A percentile compares a stretch with the other conserved stretches of the same genome.
phyloP scores from a whole-genome alignment of 495 filamentous ascomycete genomes.

The Rusavskia elegans region DNA sequence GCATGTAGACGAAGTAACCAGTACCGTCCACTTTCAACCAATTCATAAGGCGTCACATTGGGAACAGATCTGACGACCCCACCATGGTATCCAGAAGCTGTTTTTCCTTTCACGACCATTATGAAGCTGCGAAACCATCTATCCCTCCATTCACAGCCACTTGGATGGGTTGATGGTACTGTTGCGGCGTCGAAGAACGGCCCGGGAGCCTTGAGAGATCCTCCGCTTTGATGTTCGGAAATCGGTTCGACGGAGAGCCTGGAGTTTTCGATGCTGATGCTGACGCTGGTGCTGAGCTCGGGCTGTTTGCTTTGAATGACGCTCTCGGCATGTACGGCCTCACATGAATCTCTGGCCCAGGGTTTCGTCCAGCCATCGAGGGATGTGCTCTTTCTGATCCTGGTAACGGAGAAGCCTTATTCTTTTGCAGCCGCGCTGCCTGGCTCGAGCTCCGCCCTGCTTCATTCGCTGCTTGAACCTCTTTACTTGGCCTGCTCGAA shows the following conservation, averaged over 20 bases:
- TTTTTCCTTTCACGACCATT: neutral
- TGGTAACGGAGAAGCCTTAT: too few species aligned
- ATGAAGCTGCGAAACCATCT: neutral
- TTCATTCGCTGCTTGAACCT: neutral
- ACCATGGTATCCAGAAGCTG: too few species aligned
- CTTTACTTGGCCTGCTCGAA: neutral
- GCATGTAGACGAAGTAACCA: too few species aligned
- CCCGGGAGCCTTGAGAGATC: constrained; percentile 3
- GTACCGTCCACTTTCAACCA: too few species aligned
- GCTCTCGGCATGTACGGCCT: constrained; percentile 4
- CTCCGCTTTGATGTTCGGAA: constrained; percentile 9
- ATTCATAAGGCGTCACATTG: too few species aligned
- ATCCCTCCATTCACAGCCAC: neutral
- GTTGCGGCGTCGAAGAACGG: constrained; percentile 9
- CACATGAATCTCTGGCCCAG: neutral
- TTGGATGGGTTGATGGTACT: neutral
- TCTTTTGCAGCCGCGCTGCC: too few species aligned
- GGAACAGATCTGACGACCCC: too few species aligned
- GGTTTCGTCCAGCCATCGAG: neutral
- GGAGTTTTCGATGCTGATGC: neutral
- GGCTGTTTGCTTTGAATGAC: neutral
- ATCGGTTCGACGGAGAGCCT: constrained; percentile 7
- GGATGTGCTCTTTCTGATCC: neutral
- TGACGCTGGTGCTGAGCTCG: neutral
- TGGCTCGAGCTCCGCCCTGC: too few species aligned